Base-by-base conservation (phyloP, 2,329 filamentous ascomycete genomes). In the Sordariomycetes sp. region DNA sequence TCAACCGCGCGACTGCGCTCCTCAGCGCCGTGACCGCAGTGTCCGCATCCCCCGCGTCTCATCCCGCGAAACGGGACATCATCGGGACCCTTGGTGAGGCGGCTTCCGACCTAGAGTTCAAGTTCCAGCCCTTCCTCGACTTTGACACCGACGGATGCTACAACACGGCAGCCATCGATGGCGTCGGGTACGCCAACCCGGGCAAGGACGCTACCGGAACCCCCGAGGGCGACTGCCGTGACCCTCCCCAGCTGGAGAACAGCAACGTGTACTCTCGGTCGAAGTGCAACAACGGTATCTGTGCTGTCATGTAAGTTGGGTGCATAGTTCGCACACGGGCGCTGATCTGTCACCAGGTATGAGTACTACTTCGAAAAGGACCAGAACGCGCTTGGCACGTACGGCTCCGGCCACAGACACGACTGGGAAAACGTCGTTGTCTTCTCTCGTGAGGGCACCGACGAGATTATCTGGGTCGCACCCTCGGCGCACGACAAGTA, bases 301-400 rank as follows among this genome's bases (percentile, higher is more conserved):
- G 53, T 18, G 51, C 50, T 11, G 34, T 46, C 23, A 54, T 56
- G 51, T 47, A 40, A 32, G 45, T 32, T 7, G 28, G 16, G n/a
- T n/a, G n/a, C 12, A 25, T 6, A 16, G 24, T 12, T 19, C 5
- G 14, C 23, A 14, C 20, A 16, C 30, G 15, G n/a, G n/a, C n/a
- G n/a, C n/a, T 15, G 8, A 9, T 15, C 30, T 33, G n/a, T 24
- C 7, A 11, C 17, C n/a, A 39, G 33, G 37, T 50, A 42, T 27
- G 48, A 50, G 33, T 58, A 59, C 50, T 67, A 64, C 42, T 56
- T 60, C 34, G 63, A 65, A 31, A 67, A 68, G 43, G 64, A 67
- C 30, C 49, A 57, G 36, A 53, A 59, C 1, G 57, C 46, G 2
- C 28, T 37, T 1, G 59, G 56, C 0, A 42, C 44, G 20, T 48